Percentiles rank a stretch among this genome's conserved stretches.
Evolutionary conservation across 164 flowering plant species (phyloP).

Genomic region (Paratinospora sagittata): DNA sequence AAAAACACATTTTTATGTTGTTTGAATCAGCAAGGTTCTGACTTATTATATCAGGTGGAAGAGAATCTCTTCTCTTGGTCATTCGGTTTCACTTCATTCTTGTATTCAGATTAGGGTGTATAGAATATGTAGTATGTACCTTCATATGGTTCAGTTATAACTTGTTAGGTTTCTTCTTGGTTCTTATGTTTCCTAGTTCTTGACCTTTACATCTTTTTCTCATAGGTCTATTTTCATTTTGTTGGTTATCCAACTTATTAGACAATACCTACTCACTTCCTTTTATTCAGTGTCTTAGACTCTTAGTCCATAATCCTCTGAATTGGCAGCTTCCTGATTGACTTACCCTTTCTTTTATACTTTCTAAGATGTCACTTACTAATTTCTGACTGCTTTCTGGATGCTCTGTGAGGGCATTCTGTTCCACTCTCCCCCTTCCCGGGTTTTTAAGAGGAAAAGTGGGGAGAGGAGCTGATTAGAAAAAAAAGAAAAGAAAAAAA

Average conservation of each 20-base stretch:
- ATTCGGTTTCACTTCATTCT: constrained; percentile 3
- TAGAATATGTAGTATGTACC: constrained; percentile 20
- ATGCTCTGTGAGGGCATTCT: constrained; percentile 16
- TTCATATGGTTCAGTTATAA: background rate
- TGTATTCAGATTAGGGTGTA: constrained; percentile 12
- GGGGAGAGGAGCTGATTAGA: background rate
- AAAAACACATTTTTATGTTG: background rate
- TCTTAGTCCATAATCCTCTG: constrained; percentile 7
- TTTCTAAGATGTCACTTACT: background rate
- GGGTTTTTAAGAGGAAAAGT: background rate
- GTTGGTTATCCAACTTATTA: background rate
- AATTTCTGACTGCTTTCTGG: constrained; percentile 17
- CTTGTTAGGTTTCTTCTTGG: background rate
- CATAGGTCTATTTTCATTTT: background rate
- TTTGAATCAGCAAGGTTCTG: background rate
- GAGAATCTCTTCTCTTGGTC: constrained; percentile 4
- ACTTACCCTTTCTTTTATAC: background rate
- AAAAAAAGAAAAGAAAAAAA: background rate
- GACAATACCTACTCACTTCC: background rate
- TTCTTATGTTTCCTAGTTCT: background rate
- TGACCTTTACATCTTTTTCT: background rate
- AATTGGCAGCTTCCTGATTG: constrained; percentile 5
- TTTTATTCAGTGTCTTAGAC: background rate
- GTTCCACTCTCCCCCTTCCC: background rate
- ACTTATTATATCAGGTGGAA: constrained; percentile 2